These are phyloP conservation scores for Penicillium vulpinum DNA, from an alignment of 2,329 filamentous ascomycete genomes.

Conservation along the genomic window DNA sequence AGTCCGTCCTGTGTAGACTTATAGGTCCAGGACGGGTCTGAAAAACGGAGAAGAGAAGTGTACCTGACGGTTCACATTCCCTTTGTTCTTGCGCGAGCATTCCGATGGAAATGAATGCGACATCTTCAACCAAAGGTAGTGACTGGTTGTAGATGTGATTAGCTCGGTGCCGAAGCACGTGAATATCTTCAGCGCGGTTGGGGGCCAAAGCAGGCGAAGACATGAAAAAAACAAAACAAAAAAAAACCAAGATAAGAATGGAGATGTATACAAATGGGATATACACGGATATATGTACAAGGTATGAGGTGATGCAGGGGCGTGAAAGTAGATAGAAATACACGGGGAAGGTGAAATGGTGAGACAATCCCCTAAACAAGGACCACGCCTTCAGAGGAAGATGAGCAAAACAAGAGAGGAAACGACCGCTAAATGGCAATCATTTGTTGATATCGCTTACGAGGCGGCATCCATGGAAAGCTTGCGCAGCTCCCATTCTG, in stretches of 20 bases:
- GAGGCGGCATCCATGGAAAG: constrained; percentile 58
- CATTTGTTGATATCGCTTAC: constrained; percentile 15
- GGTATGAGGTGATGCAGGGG: constrained; percentile 8
- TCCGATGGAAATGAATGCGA: constrained; percentile 37
- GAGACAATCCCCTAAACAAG: constrained; percentile 1
- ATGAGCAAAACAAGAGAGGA: background rate
- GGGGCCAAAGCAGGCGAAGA: background rate
- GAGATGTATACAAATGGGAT: constrained; percentile 18
- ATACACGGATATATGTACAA: constrained; percentile 30
- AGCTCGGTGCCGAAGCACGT: constrained; percentile 54
- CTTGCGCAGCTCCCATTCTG: constrained; percentile 74
- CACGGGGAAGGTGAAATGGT: constrained; percentile 13
- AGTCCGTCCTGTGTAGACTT: constrained; percentile 57
- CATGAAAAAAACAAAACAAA: background rate
- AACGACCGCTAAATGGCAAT: background rate
- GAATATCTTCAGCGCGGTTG: constrained; percentile 28
- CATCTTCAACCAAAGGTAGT: constrained; percentile 52
- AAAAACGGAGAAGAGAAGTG: constrained; percentile 49
- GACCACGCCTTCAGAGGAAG: background rate
- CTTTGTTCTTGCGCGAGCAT: constrained; percentile 52
- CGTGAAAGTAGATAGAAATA: constrained; percentile 18
- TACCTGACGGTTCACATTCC: constrained; percentile 35
- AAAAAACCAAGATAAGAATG: too few species aligned
- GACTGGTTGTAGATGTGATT: constrained; percentile 49
- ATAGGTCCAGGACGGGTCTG: constrained; percentile 52